Evolutionary conservation across 305 asterid genomes (phyloP), one percentile per base, ranked within the genome.

Genomic region (Solanum hybrid): DNA sequence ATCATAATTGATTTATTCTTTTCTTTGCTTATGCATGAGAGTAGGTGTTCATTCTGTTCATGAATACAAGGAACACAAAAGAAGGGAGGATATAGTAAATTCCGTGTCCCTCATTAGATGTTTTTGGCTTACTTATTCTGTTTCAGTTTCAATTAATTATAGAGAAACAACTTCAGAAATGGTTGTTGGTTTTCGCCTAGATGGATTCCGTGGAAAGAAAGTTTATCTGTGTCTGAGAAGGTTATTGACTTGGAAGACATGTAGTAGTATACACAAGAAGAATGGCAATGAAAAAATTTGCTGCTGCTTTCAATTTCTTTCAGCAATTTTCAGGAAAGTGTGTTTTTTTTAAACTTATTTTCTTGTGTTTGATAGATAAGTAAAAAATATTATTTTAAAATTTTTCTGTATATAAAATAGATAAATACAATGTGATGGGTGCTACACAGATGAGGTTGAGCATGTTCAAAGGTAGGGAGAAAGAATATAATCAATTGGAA

Each of bases 1-100:
- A 76, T 38, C 40, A 42, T 9, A 31, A 31, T 87, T 87, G 75
- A 75, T 87, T 87, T 75, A 75, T 87, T 87, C 86, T 87, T 87
- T 87, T 77, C 75, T 42, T 80, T 24, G 86, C 86, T 81, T 81
- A 81, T 81, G 86, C 71, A 81, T 14, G 60, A 26, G 66, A 40
- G 37, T 81, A 26, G n/a, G 36, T 81, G 86, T 79, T 37, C 34
- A 79, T 79, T 79, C 22, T 37, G 60, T 79, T 37, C 2, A 5
- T 40, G 69, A 81, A 40, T 40, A 81, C 26, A 27, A 27, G 71
- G 26, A 8, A 27, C 36, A 8, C 22, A 38, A 81, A 56, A 38
- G 14, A 80, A 40, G 71, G 26, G 71, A 42, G 86, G 36, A 42
- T 42, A 42, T 27, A 81, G 86, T 42, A 27, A 26, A 81, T 81